Evolutionary conservation across 176 grass and related monocot species (phyloP), one percentile per base, ranked within the genome.

Genomic region (Oryza glaberrima): DNA sequence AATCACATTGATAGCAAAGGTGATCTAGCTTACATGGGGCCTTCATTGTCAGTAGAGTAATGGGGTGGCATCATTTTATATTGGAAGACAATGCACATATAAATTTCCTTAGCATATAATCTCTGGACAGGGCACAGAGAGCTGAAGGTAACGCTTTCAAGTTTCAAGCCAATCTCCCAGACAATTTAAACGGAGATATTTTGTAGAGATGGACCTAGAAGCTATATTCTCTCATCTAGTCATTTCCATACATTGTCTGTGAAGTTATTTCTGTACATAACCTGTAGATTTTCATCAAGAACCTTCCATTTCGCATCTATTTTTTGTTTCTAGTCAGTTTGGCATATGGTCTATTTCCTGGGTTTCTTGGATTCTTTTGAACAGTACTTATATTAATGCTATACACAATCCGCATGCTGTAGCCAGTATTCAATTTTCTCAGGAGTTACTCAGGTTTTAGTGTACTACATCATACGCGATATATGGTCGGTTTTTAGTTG

Each of bases 161-260:
- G 11, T 12, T 36, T 32, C 13, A 34, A 12, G 11, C 13, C 11
- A 47, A 6, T 69, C 19, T 22, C 40, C 40, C 4, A 44, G 22
- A 56, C 38, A 46, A 68, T 35, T 22, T 67, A 16, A n/a, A 35
- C 3, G 20, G 56, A 22, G 26, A 34, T 45, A 35, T 17, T 47
- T 16, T 81, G 30, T 60, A 5, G 36, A 36, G 12, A 20, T 81
- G 25, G 34, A 76, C 69, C 81, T 41, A 5, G 5, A 82, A 64
- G 17, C 20, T 70, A 19, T 41, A 70, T 70, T 35, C 38, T 35
- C 38, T 43, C 19, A 69, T 69, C 6, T 48, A 69, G 51, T 36
- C 64, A 87, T 47, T 54, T 72, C 8, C 78, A 43, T 43, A 25
- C 25, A 28, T 87, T 78, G 12, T 23, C 51, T 3, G 6, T 15